These are phyloP conservation scores for Oenanthe sinensis DNA, from an alignment of 129 eudicot species.

Conservation along the genomic window DNA sequence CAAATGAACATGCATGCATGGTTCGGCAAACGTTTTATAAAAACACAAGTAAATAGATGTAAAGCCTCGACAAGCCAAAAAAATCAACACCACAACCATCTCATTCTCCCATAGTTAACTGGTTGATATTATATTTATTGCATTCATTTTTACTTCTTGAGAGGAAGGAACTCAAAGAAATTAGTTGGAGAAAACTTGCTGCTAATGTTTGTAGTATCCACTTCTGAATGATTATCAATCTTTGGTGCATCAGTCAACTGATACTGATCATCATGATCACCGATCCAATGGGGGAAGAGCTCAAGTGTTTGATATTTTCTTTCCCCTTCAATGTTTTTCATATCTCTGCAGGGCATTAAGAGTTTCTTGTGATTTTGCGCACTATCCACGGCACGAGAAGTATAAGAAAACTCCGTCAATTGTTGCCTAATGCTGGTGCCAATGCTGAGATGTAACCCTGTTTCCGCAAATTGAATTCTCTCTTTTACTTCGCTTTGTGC, in stretches of 20 bases:
- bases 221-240: background rate
- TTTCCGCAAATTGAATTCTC: constrained; percentile 1
- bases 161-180: constrained; percentile 28
- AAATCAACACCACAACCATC: background rate
- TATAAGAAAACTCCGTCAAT: background rate
- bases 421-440: background rate
- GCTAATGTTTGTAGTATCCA: background rate
- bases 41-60: background rate
- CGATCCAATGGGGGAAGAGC: constrained; percentile 24
- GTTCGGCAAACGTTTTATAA: background rate
- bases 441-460: background rate
- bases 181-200: constrained; percentile 15
- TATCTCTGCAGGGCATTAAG: background rate
- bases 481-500: constrained; percentile 11
- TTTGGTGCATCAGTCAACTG: background rate
- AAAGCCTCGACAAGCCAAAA: background rate
- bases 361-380: background rate
- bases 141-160: background rate
- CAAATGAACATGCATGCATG: background rate
- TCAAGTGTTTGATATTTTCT: constrained; percentile 27
- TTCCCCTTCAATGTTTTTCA: background rate
- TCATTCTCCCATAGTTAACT: background rate
- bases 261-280: background rate
- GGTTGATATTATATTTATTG: background rate
- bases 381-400: background rate